Conservation (phyloP, 2,329 filamentous ascomycete genomes). For the Sodiomyces alkalinus region DNA sequence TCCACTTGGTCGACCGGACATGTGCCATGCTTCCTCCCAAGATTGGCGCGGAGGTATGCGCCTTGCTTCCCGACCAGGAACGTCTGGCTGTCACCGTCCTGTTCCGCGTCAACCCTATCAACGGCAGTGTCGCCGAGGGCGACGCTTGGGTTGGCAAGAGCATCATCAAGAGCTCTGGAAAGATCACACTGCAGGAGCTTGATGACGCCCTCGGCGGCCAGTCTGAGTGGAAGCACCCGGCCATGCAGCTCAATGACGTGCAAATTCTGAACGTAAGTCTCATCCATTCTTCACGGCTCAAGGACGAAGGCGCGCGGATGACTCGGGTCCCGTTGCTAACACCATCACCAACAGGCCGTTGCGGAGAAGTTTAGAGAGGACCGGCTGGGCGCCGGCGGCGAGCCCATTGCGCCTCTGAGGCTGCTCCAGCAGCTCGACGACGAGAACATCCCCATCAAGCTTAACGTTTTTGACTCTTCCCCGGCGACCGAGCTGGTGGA, state of each 20-base stretch:
- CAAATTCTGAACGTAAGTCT: constrained; percentile 55
- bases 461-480: constrained; percentile 89
- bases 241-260: constrained; percentile 59
- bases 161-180: constrained; percentile 83
- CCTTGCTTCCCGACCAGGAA: constrained; percentile 73
- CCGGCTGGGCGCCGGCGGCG: constrained; percentile 65
- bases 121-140: constrained; percentile 63
- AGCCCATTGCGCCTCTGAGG: constrained; percentile 71
- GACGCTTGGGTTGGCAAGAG: constrained; percentile 90
- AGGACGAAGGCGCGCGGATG: too few species aligned
- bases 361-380: constrained; percentile 82
- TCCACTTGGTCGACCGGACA: constrained; percentile 81
- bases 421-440: constrained; percentile 90
- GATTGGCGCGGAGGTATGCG: constrained; percentile 76
- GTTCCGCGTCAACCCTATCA: constrained; percentile 75
- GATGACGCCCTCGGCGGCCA: constrained; percentile 61
- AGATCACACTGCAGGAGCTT: constrained; percentile 71
- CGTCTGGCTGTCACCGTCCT: constrained; percentile 85
- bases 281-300: too few species aligned
- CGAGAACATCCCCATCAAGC: constrained; percentile 91
- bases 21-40: constrained; percentile 80
- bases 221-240: constrained; percentile 45
- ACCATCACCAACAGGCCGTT: constrained; percentile 37
- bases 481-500: constrained; percentile 85
- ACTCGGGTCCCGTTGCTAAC: background rate